Percentiles rank a stretch among this genome's conserved stretches.
phyloP scores from a whole-genome alignment of 108 stramenopile genomes.

The Cyclotella baltica region DNA sequence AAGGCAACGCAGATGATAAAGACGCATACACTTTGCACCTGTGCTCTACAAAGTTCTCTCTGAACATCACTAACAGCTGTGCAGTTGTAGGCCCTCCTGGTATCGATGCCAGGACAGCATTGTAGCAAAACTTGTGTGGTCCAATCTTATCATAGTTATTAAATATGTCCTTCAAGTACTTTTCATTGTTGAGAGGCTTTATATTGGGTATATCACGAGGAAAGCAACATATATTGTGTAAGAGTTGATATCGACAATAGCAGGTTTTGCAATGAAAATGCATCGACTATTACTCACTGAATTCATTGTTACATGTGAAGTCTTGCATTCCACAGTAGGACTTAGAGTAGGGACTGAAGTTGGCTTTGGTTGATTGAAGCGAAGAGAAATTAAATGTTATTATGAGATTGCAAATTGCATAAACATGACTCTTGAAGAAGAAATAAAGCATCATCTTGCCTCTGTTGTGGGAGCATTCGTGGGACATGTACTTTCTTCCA shows the following conservation, averaged over 20 bases:
- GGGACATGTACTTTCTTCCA: background rate
- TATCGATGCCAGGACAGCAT: background rate
- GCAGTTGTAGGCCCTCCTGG: background rate
- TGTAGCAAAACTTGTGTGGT: slow-evolving; percentile 1
- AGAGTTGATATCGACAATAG: background rate
- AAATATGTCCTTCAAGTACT: background rate
- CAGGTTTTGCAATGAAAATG: background rate
- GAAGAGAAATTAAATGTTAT: too few relatives aligned
- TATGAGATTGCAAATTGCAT: too few relatives aligned
- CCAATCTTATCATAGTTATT: background rate
- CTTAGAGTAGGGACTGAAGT: background rate
- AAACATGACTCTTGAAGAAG: too few relatives aligned
- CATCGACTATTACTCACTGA: background rate
- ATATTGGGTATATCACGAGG: too few relatives aligned
- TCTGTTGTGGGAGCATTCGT: background rate
- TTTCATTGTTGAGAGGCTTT: background rate
- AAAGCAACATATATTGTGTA: background rate
- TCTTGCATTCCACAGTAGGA: background rate
- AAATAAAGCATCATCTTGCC: too few relatives aligned
- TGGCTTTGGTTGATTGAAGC: too few relatives aligned
- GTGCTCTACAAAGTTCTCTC: background rate
- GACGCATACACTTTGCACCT: slow-evolving; percentile 8
- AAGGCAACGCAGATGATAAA: background rate
- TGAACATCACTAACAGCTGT: slow-evolving; percentile 6
- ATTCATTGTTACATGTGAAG: background rate